phyloP scores from a whole-genome alignment of 495 filamentous ascomycete species.

The Sordaria brevicollis region DNA sequence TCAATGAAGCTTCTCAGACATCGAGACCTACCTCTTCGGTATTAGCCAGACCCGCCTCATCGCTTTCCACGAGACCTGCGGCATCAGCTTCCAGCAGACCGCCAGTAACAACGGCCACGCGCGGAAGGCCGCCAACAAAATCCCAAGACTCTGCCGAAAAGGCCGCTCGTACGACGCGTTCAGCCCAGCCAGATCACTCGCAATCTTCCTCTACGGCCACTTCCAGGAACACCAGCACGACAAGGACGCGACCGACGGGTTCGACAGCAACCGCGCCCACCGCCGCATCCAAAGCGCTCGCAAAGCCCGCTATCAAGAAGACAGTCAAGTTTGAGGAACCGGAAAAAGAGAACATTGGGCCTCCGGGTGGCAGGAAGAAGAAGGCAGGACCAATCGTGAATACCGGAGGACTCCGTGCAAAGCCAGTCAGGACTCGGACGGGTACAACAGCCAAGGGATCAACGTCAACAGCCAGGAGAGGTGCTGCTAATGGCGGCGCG shows the following conservation, averaged over 20 bases:
- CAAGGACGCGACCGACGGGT: not conserved
- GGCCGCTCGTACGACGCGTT: conserved; percentile 13
- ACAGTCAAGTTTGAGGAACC: conserved; percentile 47
- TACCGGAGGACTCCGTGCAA: conserved; percentile 31
- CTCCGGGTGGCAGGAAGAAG: conserved; percentile 13
- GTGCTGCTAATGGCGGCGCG: not conserved
- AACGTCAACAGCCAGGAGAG: not conserved
- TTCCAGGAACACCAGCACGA: not conserved
- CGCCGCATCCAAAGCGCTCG: conserved; percentile 16
- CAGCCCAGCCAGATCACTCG: not conserved
- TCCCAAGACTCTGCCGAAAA: conserved; percentile 12
- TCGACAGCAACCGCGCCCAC: conserved; percentile 11
- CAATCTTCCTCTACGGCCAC: not conserved
- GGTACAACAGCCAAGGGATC: not conserved
- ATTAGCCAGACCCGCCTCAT: not conserved
- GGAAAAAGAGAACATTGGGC: conserved; percentile 44
- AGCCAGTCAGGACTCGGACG: conserved; percentile 28
- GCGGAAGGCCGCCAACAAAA: conserved; percentile 38
- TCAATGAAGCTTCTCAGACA: conserved; percentile 1
- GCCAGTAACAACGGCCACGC: conserved; percentile 19
- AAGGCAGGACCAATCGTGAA: conserved; percentile 18
- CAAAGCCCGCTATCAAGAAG: conserved; percentile 37
- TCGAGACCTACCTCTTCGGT: not conserved
- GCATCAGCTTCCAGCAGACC: conserved; percentile 4
- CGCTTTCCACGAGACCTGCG: not conserved